These are phyloP conservation scores for Erodium maritimum DNA, from an alignment of 345 rosid species.

Conservation along the genomic window DNA sequence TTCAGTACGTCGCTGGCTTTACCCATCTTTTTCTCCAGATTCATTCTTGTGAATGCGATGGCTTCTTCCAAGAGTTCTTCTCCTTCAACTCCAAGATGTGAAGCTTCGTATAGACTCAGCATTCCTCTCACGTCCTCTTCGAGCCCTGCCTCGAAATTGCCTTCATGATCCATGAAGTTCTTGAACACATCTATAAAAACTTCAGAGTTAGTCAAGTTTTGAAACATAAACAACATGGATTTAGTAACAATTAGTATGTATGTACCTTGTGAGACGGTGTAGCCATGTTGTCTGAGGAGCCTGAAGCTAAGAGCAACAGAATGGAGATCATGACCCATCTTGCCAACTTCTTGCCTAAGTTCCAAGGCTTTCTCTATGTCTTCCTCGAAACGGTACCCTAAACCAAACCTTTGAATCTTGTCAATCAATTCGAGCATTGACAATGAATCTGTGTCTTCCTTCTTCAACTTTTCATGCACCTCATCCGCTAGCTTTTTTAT, in stretches of 20 bases:
- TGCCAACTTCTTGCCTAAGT: background rate
- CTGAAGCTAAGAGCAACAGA: slow-evolving; percentile 27
- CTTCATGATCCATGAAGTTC: slow-evolving; percentile 17
- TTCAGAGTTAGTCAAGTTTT: too few relatives aligned
- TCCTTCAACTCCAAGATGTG: slow-evolving; percentile 23
- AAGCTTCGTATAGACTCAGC: slow-evolving; percentile 33
- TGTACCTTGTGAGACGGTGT: slow-evolving; percentile 20
- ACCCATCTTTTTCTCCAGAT: slow-evolving; percentile 4
- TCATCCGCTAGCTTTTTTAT: slow-evolving; percentile 18
- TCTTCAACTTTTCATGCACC: slow-evolving; percentile 12
- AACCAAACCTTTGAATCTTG: slow-evolving; percentile 30
- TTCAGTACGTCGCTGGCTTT: background rate
- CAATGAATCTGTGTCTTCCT: slow-evolving; percentile 6
- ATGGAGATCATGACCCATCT: slow-evolving; percentile 11
- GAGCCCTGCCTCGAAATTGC: slow-evolving; percentile 6
- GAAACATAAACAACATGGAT: too few relatives aligned
- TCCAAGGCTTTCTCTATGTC: slow-evolving; percentile 20
- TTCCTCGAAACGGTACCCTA: slow-evolving; percentile 19
- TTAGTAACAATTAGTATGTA: too few relatives aligned
- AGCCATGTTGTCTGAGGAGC: slow-evolving; percentile 36
- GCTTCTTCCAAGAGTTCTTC: slow-evolving; percentile 25
- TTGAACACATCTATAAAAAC: slow-evolving; percentile 23
- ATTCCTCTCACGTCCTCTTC: slow-evolving; percentile 17
- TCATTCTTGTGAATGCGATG: slow-evolving; percentile 3
- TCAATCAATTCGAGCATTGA: slow-evolving; percentile 25